Conservation (phyloP, 2,329 filamentous ascomycete species). For the Chrysosporium queenslandicum region DNA sequence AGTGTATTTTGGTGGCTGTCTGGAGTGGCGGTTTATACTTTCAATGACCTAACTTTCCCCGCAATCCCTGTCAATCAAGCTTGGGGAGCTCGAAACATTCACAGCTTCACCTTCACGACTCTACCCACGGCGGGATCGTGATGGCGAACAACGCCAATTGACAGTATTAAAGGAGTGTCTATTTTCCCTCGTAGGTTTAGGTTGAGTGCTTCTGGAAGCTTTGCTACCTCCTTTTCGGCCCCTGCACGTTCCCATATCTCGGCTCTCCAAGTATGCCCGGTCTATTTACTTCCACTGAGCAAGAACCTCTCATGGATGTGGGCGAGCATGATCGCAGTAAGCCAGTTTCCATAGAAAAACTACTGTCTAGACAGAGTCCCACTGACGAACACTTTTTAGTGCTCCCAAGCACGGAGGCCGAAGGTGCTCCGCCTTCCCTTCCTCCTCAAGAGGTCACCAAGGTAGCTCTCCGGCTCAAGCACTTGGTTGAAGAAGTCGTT, state of each 20-base stretch:
- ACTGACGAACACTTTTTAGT: constrained; percentile 24
- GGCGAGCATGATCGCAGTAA: background rate
- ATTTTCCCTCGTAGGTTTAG: background rate
- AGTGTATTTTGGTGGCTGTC: background rate
- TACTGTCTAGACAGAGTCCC: background rate
- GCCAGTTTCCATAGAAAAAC: background rate
- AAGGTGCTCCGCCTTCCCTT: constrained; percentile 51
- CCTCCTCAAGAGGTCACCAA: constrained; percentile 75
- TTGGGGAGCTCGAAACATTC: background rate
- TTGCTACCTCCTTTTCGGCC: background rate
- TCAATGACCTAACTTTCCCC: background rate
- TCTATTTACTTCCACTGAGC: background rate
- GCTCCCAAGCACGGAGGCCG: constrained; percentile 33
- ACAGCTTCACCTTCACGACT: background rate
- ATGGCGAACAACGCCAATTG: background rate
- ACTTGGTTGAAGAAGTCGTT: constrained; percentile 79
- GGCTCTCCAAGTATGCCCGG: background rate
- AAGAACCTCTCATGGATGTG: background rate
- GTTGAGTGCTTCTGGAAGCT: background rate
- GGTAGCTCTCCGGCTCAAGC: constrained; percentile 77
- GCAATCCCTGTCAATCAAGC: background rate
- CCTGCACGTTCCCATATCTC: background rate
- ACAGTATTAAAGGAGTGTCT: background rate
- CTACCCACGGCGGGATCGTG: background rate
- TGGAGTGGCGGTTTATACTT: constrained; percentile 6